Evolutionary conservation across 768 basidiomycete genomes (phyloP), one percentile per base, ranked within the genome.

Genomic region (Trametes elegans): DNA sequence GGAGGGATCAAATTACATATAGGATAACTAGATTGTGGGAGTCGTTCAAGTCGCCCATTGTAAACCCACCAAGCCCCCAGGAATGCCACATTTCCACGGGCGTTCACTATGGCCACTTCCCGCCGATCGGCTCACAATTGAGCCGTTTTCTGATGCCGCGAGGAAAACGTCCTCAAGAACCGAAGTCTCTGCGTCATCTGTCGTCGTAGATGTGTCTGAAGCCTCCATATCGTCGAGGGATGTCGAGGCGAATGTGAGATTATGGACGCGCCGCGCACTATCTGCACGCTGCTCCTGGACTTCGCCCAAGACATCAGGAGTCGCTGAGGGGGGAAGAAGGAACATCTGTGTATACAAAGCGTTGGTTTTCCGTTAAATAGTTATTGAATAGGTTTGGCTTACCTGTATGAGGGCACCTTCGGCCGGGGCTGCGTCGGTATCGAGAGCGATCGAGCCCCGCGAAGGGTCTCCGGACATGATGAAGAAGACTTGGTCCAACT

Each of bases 401-500:
- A 76, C 79, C 71, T 82, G 80, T 14, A 88, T 79, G 3, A 62
- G 55, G 7, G 77, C 70, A n/a, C 82, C 84, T 13, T 70, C 63
- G 3, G 60, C 61, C 2, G 85, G 86, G 3, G 84, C 79, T 13
- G 70, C 71, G 19, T 75, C 70, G 1, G 79, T 71, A 19, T 82
- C 80, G 0, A 91, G 71, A 1, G 88, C 81, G 13, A 90, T 75
- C 3, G 78, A 76, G 2, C 89, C 89, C 6, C 84, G 78, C 14
- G 82, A 82, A 1, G 87, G 88, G 63, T 87, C 87, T 3, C 89
- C 89, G 0, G 88, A 84, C 21, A 76, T 81, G 54, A 91, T 83
- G 50, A 71, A 76, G 62, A 79, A 80, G 34, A 85, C 72, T 41
- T 77, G 76, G 19, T 64, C 62, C 2, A 79, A 58, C 80, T 84